Conservation (phyloP, 495 filamentous ascomycete species). For the Neurospora sp. region DNA sequence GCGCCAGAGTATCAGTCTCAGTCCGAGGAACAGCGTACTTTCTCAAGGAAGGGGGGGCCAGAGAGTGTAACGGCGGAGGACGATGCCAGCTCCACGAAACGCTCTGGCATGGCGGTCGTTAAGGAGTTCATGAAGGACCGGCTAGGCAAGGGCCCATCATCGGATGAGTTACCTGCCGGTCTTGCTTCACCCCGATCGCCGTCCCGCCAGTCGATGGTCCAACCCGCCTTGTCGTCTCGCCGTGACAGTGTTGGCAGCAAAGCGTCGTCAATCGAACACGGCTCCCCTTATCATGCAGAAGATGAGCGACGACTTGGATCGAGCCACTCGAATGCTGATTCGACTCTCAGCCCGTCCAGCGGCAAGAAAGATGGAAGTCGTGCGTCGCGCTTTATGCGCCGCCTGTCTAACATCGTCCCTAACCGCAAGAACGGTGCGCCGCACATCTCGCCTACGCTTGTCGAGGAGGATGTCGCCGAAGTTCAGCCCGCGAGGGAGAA, state of each 20-base stretch:
- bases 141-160: conserved; percentile 26
- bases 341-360: conserved; percentile 12
- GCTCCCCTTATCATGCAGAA: conserved; percentile 22
- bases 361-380: conserved; percentile 53
- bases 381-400: conserved; percentile 68
- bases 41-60: background rate
- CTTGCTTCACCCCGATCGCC: conserved; percentile 30
- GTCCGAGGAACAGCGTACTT: conserved; percentile 18
- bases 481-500: conserved; percentile 23
- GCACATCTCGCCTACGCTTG: conserved; percentile 46
- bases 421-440: conserved; percentile 48
- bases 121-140: conserved; percentile 45
- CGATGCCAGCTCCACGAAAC: conserved; percentile 21
- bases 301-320: conserved; percentile 20
- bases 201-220: conserved; percentile 30
- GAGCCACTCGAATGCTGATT: conserved; percentile 8
- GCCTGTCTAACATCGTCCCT: conserved; percentile 59
- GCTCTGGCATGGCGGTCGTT: conserved; percentile 41
- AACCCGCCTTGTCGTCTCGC: conserved; percentile 21
- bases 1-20: conserved; percentile 6
- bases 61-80: conserved; percentile 12
- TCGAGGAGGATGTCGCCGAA: conserved; percentile 49
- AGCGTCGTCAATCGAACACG: conserved; percentile 30
- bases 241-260: conserved; percentile 37
- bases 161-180: conserved; percentile 24